Conservation (phyloP, 2,329 filamentous ascomycete genomes). For the Chaetoscypha palmicola region DNA sequence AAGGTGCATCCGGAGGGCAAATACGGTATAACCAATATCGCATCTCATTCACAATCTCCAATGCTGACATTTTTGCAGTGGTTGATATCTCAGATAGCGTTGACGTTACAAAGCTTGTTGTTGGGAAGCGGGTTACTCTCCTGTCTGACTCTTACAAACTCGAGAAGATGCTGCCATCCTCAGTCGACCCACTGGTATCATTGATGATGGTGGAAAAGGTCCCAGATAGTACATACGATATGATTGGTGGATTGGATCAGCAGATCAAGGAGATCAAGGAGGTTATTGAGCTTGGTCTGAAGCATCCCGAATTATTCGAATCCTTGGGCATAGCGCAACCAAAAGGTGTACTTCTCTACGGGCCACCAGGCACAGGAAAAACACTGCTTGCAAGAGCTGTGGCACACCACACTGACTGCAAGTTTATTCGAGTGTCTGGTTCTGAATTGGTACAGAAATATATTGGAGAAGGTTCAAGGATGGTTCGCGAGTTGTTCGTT, state of each 20-base stretch:
- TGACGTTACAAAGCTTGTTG: constrained; percentile 90
- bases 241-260: constrained; percentile 98
- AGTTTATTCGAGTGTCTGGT: constrained; percentile 95
- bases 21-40: constrained; percentile 64
- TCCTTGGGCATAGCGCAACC: constrained; percentile 98
- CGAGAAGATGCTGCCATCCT: constrained; percentile 96
- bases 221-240: constrained; percentile 98
- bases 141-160: constrained; percentile 98
- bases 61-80: constrained; percentile 47
- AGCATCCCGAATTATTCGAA: constrained; percentile 97
- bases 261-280: constrained; percentile 99
- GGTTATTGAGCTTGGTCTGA: constrained; percentile 95
- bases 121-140: constrained; percentile 94
- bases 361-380: constrained; percentile 94
- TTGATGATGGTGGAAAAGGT: constrained; percentile 99
- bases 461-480: constrained; percentile 94
- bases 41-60: background rate
- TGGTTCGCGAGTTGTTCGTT: constrained; percentile 98
- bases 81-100: constrained; percentile 93
- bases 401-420: constrained; percentile 97
- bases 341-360: constrained; percentile 94
- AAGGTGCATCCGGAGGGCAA: constrained; percentile 99
- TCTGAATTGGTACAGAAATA: constrained; percentile 98
- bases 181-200: constrained; percentile 94
- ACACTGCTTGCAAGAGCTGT: constrained; percentile 91